Evolutionary conservation across 1,284 basidiomycete species (phyloP).

Genomic region (Rhodotorula glutinis): DNA sequence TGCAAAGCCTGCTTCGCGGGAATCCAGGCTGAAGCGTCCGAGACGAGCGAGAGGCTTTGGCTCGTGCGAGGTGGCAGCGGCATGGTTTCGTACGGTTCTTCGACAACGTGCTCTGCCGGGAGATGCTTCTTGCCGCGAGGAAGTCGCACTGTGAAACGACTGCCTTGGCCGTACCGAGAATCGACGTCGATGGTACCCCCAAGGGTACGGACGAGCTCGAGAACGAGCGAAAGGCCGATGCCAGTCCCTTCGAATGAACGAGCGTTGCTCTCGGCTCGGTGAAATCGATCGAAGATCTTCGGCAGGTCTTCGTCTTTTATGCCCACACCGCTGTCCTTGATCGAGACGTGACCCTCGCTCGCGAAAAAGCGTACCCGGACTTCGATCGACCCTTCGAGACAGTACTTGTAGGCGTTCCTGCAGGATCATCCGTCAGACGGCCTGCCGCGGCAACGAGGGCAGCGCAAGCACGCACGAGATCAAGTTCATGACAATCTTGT

Average conservation of each 20-base stretch:
- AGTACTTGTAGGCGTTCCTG: conserved; percentile 47
- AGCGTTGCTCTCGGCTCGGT: conserved; percentile 45
- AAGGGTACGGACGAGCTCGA: conserved; percentile 50
- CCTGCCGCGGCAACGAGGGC: too few species aligned
- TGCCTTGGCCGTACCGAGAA: conserved; percentile 27
- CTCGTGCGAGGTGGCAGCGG: conserved; percentile 8
- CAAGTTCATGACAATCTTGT: conserved; percentile 46
- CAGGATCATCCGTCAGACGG: not conserved
- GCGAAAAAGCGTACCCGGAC: conserved; percentile 29
- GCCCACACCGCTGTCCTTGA: conserved; percentile 49
- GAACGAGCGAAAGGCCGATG: conserved; percentile 46
- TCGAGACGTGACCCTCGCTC: conserved; percentile 36
- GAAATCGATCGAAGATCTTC: conserved; percentile 48
- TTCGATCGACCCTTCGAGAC: conserved; percentile 28
- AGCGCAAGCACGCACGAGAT: not conserved
- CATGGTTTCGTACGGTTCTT: conserved; percentile 15
- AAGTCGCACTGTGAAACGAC: conserved; percentile 25
- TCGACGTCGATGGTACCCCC: conserved; percentile 50
- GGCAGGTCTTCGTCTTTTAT: conserved; percentile 41
- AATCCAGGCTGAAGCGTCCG: conserved; percentile 31
- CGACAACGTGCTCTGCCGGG: conserved; percentile 17
- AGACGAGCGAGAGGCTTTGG: conserved; percentile 23
- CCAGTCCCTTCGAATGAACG: conserved; percentile 50
- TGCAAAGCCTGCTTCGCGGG: not conserved
- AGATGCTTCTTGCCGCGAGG: conserved; percentile 38